These are phyloP conservation scores for Claviceps arundinis DNA, from an alignment of 2,329 filamentous ascomycete genomes.

Conservation along the genomic window DNA sequence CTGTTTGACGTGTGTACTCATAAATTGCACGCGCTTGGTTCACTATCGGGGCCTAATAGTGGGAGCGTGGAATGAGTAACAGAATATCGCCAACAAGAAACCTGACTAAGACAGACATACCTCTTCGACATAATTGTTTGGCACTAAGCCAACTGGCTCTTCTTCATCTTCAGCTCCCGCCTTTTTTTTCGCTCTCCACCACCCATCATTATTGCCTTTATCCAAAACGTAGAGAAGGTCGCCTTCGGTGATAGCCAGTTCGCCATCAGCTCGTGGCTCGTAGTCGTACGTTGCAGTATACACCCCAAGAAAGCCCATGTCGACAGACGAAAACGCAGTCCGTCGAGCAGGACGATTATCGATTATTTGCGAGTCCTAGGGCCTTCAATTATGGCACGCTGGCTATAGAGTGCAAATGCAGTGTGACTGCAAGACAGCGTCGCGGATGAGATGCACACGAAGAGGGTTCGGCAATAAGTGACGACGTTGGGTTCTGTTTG, in stretches of 20 bases:
- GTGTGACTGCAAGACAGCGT: background rate
- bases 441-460: background rate
- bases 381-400: background rate
- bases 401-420: background rate
- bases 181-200: conserved; percentile 96
- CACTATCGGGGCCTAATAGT: conserved; percentile 45
- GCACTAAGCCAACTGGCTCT: conserved; percentile 79
- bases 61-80: background rate
- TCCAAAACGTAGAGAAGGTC: conserved; percentile 82
- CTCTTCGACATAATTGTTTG: conserved; percentile 91
- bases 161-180: conserved; percentile 74
- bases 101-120: conserved; percentile 31
- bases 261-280: conserved; percentile 69
- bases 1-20: conserved; percentile 92
- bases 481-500: conserved; percentile 6
- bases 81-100: background rate
- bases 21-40: conserved; percentile 82
- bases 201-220: conserved; percentile 64
- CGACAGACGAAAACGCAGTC: conserved; percentile 5
- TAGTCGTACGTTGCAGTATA: conserved; percentile 92
- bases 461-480: background rate
- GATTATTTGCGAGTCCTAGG: background rate
- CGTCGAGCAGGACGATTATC: background rate
- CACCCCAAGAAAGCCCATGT: conserved; percentile 85
- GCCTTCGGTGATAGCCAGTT: conserved; percentile 73